Percentiles rank a stretch among this genome's conserved stretches.
Evolutionary conservation across 2,329 filamentous ascomycete genomes (phyloP).

Genomic region (Dactylellina cionopaga): DNA sequence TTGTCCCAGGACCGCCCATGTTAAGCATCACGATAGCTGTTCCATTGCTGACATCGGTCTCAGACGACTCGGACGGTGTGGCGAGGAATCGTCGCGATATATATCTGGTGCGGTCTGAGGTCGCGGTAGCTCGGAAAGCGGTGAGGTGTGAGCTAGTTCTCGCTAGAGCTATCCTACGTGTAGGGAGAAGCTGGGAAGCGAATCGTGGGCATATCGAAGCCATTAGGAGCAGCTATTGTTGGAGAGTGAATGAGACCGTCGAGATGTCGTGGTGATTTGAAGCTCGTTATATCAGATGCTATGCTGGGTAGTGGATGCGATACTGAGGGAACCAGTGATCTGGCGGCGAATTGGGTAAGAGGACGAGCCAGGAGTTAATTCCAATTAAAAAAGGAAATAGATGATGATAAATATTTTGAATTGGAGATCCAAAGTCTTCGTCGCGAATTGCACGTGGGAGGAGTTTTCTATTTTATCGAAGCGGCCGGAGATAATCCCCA

Average conservation of each 20-base stretch:
- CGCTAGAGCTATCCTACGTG: conserved; percentile 16
- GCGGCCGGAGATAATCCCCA: conserved; percentile 34
- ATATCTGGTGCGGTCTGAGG: not conserved
- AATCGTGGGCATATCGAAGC: conserved; percentile 25
- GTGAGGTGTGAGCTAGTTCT: conserved; percentile 8
- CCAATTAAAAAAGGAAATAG: too few species aligned
- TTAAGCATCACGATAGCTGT: conserved; percentile 99
- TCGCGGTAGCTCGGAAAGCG: not conserved
- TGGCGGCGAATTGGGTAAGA: not conserved
- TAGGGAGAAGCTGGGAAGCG: conserved; percentile 15
- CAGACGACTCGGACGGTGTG: conserved; percentile 5
- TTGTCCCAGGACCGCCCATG: conserved; percentile 94
- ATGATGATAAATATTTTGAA: not conserved
- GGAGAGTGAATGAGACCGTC: too few species aligned
- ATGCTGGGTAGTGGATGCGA: too few species aligned
- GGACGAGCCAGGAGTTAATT: too few species aligned
- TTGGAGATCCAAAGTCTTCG: not conserved
- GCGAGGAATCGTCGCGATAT: conserved; percentile 27
- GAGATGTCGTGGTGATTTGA: not conserved
- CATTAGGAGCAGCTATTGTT: conserved; percentile 9
- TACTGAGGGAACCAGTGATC: conserved; percentile 18
- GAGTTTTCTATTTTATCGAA: not conserved
- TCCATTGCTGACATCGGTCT: conserved; percentile 25
- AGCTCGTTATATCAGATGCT: not conserved
- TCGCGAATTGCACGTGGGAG: not conserved